Percentiles rank a stretch among this genome's conserved stretches.
Evolutionary conservation across 108 stramenopile species (phyloP).

Genomic region (Nitzschia sp.): DNA sequence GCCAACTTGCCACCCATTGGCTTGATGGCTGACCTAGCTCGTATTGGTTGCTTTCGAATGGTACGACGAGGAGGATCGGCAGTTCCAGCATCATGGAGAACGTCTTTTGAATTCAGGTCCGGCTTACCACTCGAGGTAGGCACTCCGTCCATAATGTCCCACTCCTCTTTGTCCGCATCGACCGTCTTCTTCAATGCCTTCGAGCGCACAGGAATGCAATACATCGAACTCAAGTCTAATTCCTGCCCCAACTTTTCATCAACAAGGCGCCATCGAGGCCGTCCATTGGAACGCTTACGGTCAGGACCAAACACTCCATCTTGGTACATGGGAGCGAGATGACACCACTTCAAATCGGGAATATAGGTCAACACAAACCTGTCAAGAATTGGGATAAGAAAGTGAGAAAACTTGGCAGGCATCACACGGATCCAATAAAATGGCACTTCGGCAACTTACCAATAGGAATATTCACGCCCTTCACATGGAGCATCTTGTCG

Average conservation of each 20-base stretch:
- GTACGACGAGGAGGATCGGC: not conserved
- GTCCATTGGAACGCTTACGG: slow-evolving; percentile 56
- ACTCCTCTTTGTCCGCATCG: slow-evolving; percentile 90
- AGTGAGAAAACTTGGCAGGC: not conserved
- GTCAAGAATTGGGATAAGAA: too few relatives aligned
- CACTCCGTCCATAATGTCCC: slow-evolving; percentile 65
- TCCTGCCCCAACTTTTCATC: slow-evolving; percentile 79
- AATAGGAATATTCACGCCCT: slow-evolving; percentile 40
- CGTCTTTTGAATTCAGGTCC: not conserved
- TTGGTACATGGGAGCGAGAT: slow-evolving; percentile 78
- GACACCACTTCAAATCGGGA: slow-evolving; percentile 87
- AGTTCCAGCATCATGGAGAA: not conserved
- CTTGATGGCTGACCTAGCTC: slow-evolving; percentile 32
- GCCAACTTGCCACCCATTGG: slow-evolving; percentile 28
- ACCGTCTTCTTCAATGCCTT: slow-evolving; percentile 61
- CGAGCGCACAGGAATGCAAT: slow-evolving; percentile 63
- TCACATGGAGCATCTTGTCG: slow-evolving; percentile 46
- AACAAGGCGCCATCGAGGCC: slow-evolving; percentile 79
- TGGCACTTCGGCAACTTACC: slow-evolving; percentile 27
- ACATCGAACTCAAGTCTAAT: slow-evolving; percentile 71
- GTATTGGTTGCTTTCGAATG: slow-evolving; percentile 33
- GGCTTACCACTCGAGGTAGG: not conserved
- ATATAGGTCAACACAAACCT: slow-evolving; percentile 81
- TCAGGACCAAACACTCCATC: slow-evolving; percentile 69
- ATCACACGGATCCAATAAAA: not conserved